Base-by-base conservation (phyloP, 164 flowering plant species). In the Houttuynia cordata region DNA sequence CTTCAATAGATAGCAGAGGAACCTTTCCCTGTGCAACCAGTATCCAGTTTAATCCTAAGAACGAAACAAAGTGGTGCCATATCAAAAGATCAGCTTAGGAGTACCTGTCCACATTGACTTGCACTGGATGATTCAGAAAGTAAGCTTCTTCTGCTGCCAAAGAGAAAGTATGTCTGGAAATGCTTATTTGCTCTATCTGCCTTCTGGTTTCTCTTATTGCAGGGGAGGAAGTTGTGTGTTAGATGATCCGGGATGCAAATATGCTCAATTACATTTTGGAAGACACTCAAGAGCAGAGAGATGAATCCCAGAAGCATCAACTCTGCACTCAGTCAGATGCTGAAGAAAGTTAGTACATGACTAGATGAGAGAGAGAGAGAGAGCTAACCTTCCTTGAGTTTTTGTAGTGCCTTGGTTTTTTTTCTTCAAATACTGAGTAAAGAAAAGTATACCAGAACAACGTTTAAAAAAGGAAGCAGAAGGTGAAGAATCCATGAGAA, bases 291-390 rank as follows among this genome's bases (percentile, higher is more conserved):
- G 23, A 88, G 71, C 60, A 88, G 74, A 1, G 96, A 85, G 54
- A 88, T 83, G 66, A 88, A 88, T 45, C 96, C 91, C 80, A 88
- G 54, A 51, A 88, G 64, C 96, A 88, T 85, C 82, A 88, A 70
- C 76, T 88, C 96, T 87, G 85, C 69, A 67, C 17, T 4, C 49
- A n/a, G n/a, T n/a, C n/a, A 24, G 39, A 51, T 53, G 40, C 19
- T 22, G 23, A 1, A 45, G 21, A 15, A 21, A 0, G 10, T n/a
- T 37, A 20, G 9, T 3, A 58, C 0, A 39, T 8, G 42, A 13
- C 9, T 3, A 17, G 42, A 2, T 2, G 37, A 30, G 37, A 30
- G 37, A 30, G 37, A 62, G 7, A 24, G 24, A 52, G 24, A 55
- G 51, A 30, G 57, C 20, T 14, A 12, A 89, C 97, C 97, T 81